Conservation (phyloP, 2,329 filamentous ascomycete species). For the Xylaria sp. region DNA sequence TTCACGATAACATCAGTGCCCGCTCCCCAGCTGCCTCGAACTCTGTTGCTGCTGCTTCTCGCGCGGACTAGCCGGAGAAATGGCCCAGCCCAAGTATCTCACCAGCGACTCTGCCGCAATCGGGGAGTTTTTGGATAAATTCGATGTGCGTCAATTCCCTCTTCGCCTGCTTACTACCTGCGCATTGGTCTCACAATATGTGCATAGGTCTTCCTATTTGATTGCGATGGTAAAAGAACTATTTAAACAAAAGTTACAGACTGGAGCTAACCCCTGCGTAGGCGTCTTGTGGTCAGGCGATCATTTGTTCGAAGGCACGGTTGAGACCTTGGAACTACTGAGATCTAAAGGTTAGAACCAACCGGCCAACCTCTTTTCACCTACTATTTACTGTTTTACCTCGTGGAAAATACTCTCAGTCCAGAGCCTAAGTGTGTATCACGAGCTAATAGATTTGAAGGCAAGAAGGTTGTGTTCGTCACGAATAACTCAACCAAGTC, state of each 20-base stretch:
- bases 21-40: not conserved
- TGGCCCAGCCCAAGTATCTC: slow-evolving; percentile 69
- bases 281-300: slow-evolving; percentile 98
- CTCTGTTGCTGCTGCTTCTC: not conserved
- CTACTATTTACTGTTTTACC: not conserved
- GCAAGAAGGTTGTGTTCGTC: slow-evolving; percentile 93
- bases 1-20: slow-evolving; percentile 10
- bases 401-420: not conserved
- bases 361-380: not conserved
- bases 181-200: slow-evolving; percentile 28
- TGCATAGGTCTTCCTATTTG: slow-evolving; percentile 85
- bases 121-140: slow-evolving; percentile 84
- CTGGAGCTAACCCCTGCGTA: slow-evolving; percentile 22
- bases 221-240: slow-evolving; percentile 84
- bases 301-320: slow-evolving; percentile 83
- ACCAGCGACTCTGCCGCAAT: slow-evolving; percentile 82
- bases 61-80: slow-evolving; percentile 33
- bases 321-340: slow-evolving; percentile 85
- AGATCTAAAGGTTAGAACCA: slow-evolving; percentile 75
- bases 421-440: not conserved
- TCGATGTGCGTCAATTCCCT: slow-evolving; percentile 77
- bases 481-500: slow-evolving; percentile 99
- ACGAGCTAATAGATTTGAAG: slow-evolving; percentile 55
- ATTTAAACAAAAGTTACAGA: slow-evolving; percentile 22
- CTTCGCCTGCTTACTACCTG: slow-evolving; percentile 17